Evolutionary conservation across 2,329 filamentous ascomycete genomes (phyloP), one percentile per base, ranked within the genome.

Genomic region (Pseudopithomyces maydicus): DNA sequence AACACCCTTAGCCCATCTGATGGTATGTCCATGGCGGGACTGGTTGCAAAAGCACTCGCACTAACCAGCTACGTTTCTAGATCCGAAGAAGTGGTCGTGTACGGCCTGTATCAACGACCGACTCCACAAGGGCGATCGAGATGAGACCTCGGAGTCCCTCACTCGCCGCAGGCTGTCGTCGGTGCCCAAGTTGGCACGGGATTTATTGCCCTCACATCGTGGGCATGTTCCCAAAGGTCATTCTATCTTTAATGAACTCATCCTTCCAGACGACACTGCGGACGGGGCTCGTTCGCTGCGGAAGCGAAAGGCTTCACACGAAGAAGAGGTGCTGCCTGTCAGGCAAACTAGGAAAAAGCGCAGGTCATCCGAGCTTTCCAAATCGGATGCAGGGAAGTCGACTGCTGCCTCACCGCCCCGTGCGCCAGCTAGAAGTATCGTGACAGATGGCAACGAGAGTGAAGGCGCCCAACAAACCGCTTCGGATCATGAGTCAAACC

Each of bases 291-390:
- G 92, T 52, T 85, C 90, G 32, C 79, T 96, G 57, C 85, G 93
- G 58, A 96, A 96, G 77, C 87, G 93, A 52, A 96, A 94, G 75
- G 88, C 91, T 17, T 92, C 91, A 1, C 89, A 90, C 2, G 81
- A 84, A 12, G 84, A 86, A 55, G 81, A 91, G 61, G 82, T 89
- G 63, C 79, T 80, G 15, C 76, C 79, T 15, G 65, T 68, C 41
- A 69, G 76, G 52, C 68, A 71, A 52, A 74, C 69, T 20, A 71
- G 78, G 48, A 82, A 80, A 65, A 78, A 78, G 54, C 74, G 76
- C 42, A 74, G 76, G 55, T 71, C 75, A 15, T 75, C 70, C 26
- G 74, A 74, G 50, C 52, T 64, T 11, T 73, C 72, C 17, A 71
- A 73, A 26, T 69, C 73, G 5, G 73, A 72, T 32, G 65, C 56